Evolutionary conservation across 345 rosid genomes (phyloP), one percentile per base, ranked within the genome.

Genomic region (Zanthoxylum bungeanum): DNA sequence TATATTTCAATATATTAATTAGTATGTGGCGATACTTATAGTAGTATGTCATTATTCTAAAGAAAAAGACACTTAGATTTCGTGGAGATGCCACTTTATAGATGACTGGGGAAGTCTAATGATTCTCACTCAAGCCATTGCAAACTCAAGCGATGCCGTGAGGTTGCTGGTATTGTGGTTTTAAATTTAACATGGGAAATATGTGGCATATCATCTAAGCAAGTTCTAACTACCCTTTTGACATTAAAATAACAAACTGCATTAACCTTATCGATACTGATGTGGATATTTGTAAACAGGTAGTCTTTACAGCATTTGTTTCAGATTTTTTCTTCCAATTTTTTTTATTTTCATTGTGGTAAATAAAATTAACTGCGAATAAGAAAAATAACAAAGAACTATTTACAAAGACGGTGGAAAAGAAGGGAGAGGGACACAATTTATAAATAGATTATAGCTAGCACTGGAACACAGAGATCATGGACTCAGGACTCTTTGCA

Each of bases 21-120:
- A 59, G 12, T 53, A 61, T 57, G 11, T 5, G n/a, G n/a, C n/a
- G n/a, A n/a, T n/a, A n/a, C n/a, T n/a, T n/a, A n/a, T n/a, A n/a
- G n/a, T n/a, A n/a, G 93, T 90, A 86, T 73, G 89, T 59, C 25
- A 69, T 66, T 24, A 44, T 44, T 66, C 2, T 34, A 3, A 14
- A 50, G 21, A 69, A 56, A 34, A 28, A 58, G 56, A 12, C 37
- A 19, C 9, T 55, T 6, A 14, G 2, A n/a, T 19, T 7, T 59
- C 17, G 11, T 5, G 36, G 0, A 44, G 40, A 36, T 47, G 65
- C 24, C 57, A 39, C 12, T 57, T 57, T 17, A 47, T 47, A 31
- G n/a, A 28, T 52, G 31, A 7, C 5, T 37, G 56, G 28, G 52
- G 44, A 55, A 75, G 40, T 68, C 30, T 37, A 5, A 47, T 40